Evolutionary conservation across 2,329 filamentous ascomycete species (phyloP).

Genomic region (Penicillium griseofulvum): DNA sequence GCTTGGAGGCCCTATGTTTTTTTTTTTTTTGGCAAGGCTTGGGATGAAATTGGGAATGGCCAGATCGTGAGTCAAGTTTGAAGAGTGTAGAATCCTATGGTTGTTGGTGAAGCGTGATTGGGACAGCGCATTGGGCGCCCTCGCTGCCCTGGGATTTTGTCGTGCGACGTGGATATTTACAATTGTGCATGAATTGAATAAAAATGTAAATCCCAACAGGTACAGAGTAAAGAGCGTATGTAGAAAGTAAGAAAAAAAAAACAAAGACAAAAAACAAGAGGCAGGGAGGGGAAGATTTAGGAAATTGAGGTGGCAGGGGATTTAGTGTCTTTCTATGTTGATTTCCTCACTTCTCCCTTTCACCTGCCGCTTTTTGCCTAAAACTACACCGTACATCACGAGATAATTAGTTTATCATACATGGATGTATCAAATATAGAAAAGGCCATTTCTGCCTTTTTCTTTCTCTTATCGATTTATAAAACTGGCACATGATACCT

Average conservation of each 20-base stretch:
- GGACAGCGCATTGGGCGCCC: constrained; percentile 28
- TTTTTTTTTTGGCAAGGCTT: neutral
- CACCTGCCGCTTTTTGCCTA: no score
- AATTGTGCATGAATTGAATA: neutral
- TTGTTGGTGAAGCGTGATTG: constrained; percentile 9
- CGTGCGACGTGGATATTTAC: constrained; percentile 7
- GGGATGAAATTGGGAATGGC: neutral
- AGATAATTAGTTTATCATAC: no score
- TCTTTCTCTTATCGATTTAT: no score
- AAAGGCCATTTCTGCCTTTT: no score
- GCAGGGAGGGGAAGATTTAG: constrained; percentile 13
- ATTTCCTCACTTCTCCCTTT: no score
- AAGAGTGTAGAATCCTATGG: constrained; percentile 2
- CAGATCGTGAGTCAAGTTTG: neutral
- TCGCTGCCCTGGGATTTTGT: neutral
- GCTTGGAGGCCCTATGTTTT: constrained; percentile 4
- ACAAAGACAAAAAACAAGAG: constrained; percentile 6
- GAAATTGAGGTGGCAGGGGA: constrained; percentile 33
- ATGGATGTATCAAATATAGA: no score
- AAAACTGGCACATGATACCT: no score
- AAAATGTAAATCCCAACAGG: constrained; percentile 1
- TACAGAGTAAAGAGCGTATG: neutral
- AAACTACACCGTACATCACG: no score
- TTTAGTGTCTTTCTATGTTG: constrained; percentile 5
- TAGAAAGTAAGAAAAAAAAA: neutral